Conservation (phyloP, 345 rosid genomes). For the Heritiera fomes region DNA sequence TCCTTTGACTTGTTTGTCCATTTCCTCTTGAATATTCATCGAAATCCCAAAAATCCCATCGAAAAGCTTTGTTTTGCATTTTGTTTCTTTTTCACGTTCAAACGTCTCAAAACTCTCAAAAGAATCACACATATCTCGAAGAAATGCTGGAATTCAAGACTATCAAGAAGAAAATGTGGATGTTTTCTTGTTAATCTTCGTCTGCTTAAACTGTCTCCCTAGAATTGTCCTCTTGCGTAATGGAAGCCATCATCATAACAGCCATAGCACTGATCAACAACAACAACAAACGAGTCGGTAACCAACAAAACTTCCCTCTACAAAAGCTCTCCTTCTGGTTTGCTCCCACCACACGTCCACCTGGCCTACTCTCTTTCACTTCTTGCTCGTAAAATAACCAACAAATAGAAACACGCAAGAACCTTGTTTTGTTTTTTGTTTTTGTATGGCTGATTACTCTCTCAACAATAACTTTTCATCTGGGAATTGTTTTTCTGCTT, state of each 20-base stretch:
- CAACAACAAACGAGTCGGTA: slow-evolving; percentile 32
- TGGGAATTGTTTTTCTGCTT: slow-evolving; percentile 30
- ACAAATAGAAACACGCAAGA: background rate
- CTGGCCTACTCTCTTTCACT: slow-evolving; percentile 40
- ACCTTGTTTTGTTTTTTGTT: background rate
- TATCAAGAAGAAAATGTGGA: slow-evolving; percentile 49
- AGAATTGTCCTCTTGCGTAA: slow-evolving; percentile 31
- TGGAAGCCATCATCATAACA: slow-evolving; percentile 46
- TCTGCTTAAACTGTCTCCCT: slow-evolving; percentile 16
- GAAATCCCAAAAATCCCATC: slow-evolving; percentile 19
- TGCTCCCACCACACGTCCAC: slow-evolving; percentile 72
- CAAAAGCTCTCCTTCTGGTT: slow-evolving; percentile 73
- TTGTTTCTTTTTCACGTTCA: slow-evolving; percentile 1
- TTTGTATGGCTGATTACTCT: slow-evolving; percentile 41
- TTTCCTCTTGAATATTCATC: background rate
- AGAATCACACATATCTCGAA: slow-evolving; percentile 24
- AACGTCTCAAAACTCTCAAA: slow-evolving; percentile 8
- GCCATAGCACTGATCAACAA: slow-evolving; percentile 24
- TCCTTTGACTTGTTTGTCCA: slow-evolving; percentile 13
- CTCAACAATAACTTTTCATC: slow-evolving; percentile 32
- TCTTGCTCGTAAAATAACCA: slow-evolving; percentile 29
- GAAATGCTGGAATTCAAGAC: slow-evolving; percentile 38
- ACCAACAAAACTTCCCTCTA: slow-evolving; percentile 53
- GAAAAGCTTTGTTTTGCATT: background rate
- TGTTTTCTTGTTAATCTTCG: slow-evolving; percentile 34